Base-by-base conservation (phyloP, 2,329 filamentous ascomycete genomes). In the Didymella sp. region DNA sequence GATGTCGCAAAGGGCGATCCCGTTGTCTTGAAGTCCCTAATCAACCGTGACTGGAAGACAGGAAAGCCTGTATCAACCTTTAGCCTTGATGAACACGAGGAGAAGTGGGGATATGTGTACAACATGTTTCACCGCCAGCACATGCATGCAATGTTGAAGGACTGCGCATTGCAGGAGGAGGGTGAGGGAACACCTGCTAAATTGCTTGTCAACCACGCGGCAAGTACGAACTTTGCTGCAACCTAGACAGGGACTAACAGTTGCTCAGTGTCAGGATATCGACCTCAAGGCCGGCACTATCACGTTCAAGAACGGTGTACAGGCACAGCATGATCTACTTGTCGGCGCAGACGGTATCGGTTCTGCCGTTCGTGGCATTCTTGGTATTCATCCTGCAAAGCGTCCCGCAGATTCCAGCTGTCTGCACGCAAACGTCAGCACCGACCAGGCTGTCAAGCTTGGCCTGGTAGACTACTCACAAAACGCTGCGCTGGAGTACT, bases 71-170 rank as follows among this genome's bases (percentile, higher is more conserved):
- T 86, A 22, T 89, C 83, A 62, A 84, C 87, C 0, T 89, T 88
- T 63, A 82, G 85, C 63, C 73, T 90, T 17, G 81, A 77, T 11
- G 87, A 89, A 67, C 90, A 90, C 55, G 83, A 89, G 72, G 69
- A 85, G 75, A 79, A 78, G 51, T 90, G 87, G 86, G 87, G 86
- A 12, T 83, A 85, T 71, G 82, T 62, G 9, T 69, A 89, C 71
- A 86, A 89, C 72, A 88, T 88, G 85, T 89, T 89, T 63, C 87
- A 89, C 67, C 79, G 87, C 0, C 84, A 88, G 66, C 82, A 89
- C 59, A 89, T 89, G 87, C 87, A 89, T 63, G 69, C 77, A 6
- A 89, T 89, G 86, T 72, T 89, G 22, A 87, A 83, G 76, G 85
- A 88, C 19, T 77, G 79, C 46, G 87, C 87, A 0, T 53, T 85